phyloP scores from a whole-genome alignment of 257 asterid species.

The Voacanga thouarsii region DNA sequence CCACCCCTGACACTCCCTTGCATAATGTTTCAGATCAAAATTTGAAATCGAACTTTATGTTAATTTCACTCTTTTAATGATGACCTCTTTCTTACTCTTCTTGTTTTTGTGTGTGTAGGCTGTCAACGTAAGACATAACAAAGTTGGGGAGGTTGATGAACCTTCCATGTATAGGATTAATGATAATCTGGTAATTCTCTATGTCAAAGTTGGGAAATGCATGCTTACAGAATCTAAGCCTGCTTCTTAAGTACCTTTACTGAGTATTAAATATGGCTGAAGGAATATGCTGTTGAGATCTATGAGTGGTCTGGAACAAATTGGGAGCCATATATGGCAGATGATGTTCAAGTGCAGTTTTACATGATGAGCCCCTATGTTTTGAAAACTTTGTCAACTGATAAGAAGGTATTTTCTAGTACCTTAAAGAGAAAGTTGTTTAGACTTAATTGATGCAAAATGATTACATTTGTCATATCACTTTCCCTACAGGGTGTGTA shows the following conservation, averaged over 20 bases:
- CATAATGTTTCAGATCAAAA: not conserved
- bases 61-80: not conserved
- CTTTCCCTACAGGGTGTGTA: constrained; percentile 54
- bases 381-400: constrained; percentile 73
- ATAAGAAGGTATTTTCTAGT: constrained; percentile 52
- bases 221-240: not conserved
- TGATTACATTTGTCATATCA: not conserved
- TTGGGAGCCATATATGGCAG: constrained; percentile 77
- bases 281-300: constrained; percentile 75
- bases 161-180: constrained; percentile 77
- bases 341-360: constrained; percentile 84
- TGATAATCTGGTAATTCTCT: constrained; percentile 67
- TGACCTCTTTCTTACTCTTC: not conserved
- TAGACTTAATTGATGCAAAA: not conserved
- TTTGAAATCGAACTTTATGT: not conserved
- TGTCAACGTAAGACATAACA: constrained; percentile 65
- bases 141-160: constrained; percentile 68
- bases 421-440: not conserved
- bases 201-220: not conserved
- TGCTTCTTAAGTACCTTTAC: constrained; percentile 9
- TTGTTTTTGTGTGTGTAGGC: constrained; percentile 42
- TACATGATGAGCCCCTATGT: constrained; percentile 94
- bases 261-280: constrained; percentile 13
- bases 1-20: not conserved
- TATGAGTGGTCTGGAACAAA: constrained; percentile 75